Percentiles rank a stretch among this genome's conserved stretches.
Conservation (phyloP, 768 basidiomycete genomes). For the Agrocybe pediades region DNA sequence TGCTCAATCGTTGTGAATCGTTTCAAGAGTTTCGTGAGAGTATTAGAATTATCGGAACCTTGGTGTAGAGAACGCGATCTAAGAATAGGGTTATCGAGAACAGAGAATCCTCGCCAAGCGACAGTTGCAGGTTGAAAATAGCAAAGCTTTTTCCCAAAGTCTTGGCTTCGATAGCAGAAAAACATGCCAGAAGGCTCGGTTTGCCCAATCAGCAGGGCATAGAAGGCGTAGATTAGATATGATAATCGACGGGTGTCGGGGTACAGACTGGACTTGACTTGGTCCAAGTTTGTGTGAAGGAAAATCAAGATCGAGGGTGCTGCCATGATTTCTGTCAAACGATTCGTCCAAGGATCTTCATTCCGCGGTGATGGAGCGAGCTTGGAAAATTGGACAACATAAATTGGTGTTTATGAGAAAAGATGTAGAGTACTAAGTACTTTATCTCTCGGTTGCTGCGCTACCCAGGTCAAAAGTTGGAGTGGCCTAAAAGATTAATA, state of each 20-base stretch:
- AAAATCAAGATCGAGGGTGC: not conserved
- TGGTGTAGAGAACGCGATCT: not conserved
- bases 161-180: not conserved
- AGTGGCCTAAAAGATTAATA: not conserved
- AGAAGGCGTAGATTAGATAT: too few species aligned
- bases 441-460: too few species aligned
- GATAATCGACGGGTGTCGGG: not conserved
- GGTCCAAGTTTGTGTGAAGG: not conserved
- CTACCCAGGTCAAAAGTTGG: not conserved
- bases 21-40: not conserved
- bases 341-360: not conserved
- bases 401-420: too few species aligned
- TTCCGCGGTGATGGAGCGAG: not conserved
- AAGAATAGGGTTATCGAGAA: not conserved
- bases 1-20: not conserved
- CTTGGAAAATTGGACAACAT: not conserved
- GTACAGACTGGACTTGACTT: not conserved
- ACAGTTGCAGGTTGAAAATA: not conserved
- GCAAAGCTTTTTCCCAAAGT: not conserved
- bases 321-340: not conserved
- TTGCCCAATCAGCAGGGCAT: too few species aligned
- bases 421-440: too few species aligned
- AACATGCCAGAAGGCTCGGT: too few species aligned
- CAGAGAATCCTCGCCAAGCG: not conserved
- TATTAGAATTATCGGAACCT: not conserved